Base-by-base conservation (phyloP, 345 rosid species). In the Salix udensis region DNA sequence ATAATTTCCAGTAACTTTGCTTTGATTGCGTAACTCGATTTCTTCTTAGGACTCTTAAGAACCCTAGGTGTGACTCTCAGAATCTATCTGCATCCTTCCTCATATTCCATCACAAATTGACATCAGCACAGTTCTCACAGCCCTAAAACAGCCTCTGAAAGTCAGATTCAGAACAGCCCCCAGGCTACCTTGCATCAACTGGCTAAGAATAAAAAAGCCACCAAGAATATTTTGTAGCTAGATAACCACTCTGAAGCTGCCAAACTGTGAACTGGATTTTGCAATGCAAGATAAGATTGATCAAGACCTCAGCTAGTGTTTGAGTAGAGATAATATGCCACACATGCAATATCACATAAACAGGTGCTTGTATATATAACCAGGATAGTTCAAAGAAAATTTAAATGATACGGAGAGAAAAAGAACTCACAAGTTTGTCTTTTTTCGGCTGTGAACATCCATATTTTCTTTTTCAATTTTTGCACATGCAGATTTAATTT, bases 401-500 rank as follows among this genome's bases (percentile, higher is more conserved):
- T 42, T 42, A 42, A 42, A 42, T 10, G 14, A 42, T 2, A 42
- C 13, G 13, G 46, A 42, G 46, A 42, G 46, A 30, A 19, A 16
- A 23, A 36, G 11, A 15, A 81, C 93, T 89, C 73, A 85, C 88
- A 76, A 64, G 23, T 75, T 80, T 71, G 40, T 42, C 80, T 24
- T 73, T 58, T 79, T 83, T 36, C 65, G 73, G 42, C 71, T 19
- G 42, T 24, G 74, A 75, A 30, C 55, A 36, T 70, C 72, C 12
- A 71, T 67, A 83, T 74, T 71, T 53, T 66, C 73, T 61, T 70
- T 81, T 40, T 79, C 84, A 71, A 37, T 72, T 9, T 55, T 72
- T 71, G 77, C 70, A 78, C 13, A 34, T 58, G 44, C 39, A 72
- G 37, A 73, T 24, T 74, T 82, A 60, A 71, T 23, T 70, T 78